Conservation (phyloP, 352 stramenopile species). For the Phytophthora quininea region DNA sequence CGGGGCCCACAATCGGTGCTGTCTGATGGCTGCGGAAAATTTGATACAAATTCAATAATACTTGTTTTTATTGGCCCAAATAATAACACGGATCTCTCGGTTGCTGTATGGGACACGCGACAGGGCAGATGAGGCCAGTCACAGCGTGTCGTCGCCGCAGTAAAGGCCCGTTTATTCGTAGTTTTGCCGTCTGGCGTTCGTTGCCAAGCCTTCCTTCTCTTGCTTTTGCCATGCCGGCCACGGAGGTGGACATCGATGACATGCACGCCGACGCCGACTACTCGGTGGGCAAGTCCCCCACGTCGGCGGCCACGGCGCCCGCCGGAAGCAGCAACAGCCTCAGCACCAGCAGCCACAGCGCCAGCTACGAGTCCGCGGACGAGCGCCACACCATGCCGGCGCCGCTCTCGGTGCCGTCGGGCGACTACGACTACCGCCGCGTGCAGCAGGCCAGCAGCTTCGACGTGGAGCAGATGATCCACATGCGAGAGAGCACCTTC, state of each 20-base stretch:
- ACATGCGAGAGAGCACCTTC: slow-evolving; percentile 53
- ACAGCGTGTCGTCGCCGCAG: too few relatives aligned
- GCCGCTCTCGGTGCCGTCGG: slow-evolving; percentile 2
- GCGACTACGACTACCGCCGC: slow-evolving; percentile 32
- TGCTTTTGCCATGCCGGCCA: slow-evolving; percentile 29
- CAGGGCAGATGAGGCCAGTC: too few relatives aligned
- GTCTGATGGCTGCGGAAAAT: too few relatives aligned
- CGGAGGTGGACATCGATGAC: slow-evolving; percentile 52
- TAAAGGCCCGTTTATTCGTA: too few relatives aligned
- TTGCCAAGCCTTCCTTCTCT: too few relatives aligned
- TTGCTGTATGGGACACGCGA: too few relatives aligned
- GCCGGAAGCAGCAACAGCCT: slow-evolving; percentile 27
- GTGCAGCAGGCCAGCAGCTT: slow-evolving; percentile 56
- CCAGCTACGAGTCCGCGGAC: slow-evolving; percentile 31
- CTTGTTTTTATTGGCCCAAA: too few relatives aligned
- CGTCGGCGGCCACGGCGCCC: slow-evolving; percentile 18
- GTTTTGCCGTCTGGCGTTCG: too few relatives aligned
- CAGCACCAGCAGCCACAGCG: slow-evolving; percentile 30
- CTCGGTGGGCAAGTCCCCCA: slow-evolving; percentile 7
- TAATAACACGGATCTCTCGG: too few relatives aligned
- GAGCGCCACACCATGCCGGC: slow-evolving; percentile 17
- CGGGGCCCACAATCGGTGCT: too few relatives aligned
- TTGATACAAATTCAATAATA: too few relatives aligned
- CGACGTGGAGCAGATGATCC: slow-evolving; percentile 66
- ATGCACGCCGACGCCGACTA: slow-evolving; percentile 24